Percentiles rank a stretch among this genome's conserved stretches.
These are phyloP conservation scores for Dissophora globulifera DNA, from an alignment of 192 early-diverging fungal species.

Conservation along the genomic window DNA sequence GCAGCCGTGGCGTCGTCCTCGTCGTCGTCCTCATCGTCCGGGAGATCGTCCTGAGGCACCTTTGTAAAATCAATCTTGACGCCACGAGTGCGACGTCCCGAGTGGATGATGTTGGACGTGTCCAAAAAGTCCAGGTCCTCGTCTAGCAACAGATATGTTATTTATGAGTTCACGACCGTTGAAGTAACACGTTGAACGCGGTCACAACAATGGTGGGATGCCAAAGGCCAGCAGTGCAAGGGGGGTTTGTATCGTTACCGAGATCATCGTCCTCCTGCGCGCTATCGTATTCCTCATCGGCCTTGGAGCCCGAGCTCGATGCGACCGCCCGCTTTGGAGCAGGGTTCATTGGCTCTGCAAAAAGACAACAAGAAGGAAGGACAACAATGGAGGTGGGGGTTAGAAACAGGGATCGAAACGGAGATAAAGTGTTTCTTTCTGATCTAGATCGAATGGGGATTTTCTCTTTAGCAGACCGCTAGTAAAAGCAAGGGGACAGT, in stretches of 20 bases:
- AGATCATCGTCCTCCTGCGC: conserved; percentile 50
- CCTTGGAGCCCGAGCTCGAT: conserved; percentile 25
- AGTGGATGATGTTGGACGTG: conserved; percentile 68
- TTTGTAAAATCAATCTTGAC: conserved; percentile 78
- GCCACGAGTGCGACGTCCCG: conserved; percentile 74
- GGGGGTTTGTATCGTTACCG: no score
- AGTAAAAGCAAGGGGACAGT: neutral
- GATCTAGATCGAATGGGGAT: neutral
- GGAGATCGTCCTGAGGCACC: conserved; percentile 71
- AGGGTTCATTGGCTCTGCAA: conserved; percentile 17
- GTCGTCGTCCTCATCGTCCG: conserved; percentile 54
- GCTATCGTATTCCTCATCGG: conserved; percentile 36
- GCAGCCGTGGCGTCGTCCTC: conserved; percentile 27
- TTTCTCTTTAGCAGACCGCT: neutral
- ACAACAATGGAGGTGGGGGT: no score
- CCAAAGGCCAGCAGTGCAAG: no score
- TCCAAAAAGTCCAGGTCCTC: conserved; percentile 72
- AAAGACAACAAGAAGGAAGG: neutral
- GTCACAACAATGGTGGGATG: no score
- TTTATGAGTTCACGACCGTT: no score
- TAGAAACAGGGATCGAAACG: neutral
- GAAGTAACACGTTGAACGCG: no score
- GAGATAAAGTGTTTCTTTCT: neutral
- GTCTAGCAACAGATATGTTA: conserved; percentile 37
- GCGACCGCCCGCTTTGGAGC: conserved; percentile 31